Conservation (phyloP, 768 basidiomycete species). For the Tephrocybe sp. region DNA sequence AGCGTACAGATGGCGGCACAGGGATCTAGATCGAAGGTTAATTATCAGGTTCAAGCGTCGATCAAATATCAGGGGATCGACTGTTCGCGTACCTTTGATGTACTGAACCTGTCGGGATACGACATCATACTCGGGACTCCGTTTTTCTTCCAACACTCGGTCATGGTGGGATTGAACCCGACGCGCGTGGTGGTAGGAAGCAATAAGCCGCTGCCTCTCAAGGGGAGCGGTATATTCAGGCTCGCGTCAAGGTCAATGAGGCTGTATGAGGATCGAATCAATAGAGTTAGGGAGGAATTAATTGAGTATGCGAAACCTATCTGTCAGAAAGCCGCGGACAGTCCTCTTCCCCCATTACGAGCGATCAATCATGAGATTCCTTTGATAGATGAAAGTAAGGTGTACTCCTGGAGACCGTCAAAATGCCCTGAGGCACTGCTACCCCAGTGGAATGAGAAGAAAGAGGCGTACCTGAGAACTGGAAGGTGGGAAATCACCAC, state of each 20-base stretch:
- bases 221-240: conserved; percentile 10
- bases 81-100: too few relatives aligned
- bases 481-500: conserved; percentile 27
- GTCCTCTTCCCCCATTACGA: conserved; percentile 31
- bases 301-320: conserved; percentile 21
- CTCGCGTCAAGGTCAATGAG: conserved; percentile 11
- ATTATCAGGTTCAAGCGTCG: too few relatives aligned
- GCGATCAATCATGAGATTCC: conserved; percentile 41
- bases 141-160: conserved; percentile 14
- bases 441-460: conserved; percentile 27
- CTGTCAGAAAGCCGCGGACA: conserved; percentile 25
- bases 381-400: conserved; percentile 22
- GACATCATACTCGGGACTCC: conserved; percentile 33
- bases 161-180: not conserved
- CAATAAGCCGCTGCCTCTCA: conserved; percentile 14
- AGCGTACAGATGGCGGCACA: too few relatives aligned
- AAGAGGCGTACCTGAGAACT: conserved; percentile 25
- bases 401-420: conserved; percentile 31
- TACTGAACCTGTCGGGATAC: too few relatives aligned
- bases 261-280: conserved; percentile 9
- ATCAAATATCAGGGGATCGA: too few relatives aligned
- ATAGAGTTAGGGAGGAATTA: conserved; percentile 15
- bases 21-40: too few relatives aligned
- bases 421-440: conserved; percentile 36
- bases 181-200: not conserved